Evolutionary conservation across 2,329 filamentous ascomycete genomes (phyloP).

Genomic region (Thelonectria blattea): DNA sequence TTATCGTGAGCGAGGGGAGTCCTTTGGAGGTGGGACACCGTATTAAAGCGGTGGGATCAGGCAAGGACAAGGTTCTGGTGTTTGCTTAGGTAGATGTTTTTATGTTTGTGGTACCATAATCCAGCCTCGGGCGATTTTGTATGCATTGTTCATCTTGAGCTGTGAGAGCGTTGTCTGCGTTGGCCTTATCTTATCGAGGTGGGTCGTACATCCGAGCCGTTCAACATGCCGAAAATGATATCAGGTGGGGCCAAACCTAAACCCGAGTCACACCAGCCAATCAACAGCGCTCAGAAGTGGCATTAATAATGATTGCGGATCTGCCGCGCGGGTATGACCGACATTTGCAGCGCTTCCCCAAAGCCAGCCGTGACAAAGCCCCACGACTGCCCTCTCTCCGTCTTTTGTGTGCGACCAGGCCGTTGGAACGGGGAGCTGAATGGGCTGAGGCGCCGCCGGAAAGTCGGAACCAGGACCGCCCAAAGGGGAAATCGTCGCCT

Average conservation of each 20-base stretch:
- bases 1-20: constrained; percentile 68
- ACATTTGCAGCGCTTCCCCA: neutral
- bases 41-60: constrained; percentile 58
- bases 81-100: constrained; percentile 39
- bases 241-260: too few species aligned
- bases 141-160: neutral
- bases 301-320: constrained; percentile 21
- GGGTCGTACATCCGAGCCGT: too few species aligned
- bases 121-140: neutral
- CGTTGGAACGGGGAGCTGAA: constrained; percentile 1
- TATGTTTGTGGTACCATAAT: neutral
- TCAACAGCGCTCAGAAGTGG: constrained; percentile 9
- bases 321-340: constrained; percentile 41
- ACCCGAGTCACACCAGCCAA: constrained; percentile 15
- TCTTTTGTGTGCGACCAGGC: too few species aligned
- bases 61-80: constrained; percentile 41
- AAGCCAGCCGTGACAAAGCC: constrained; percentile 4
- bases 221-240: too few species aligned
- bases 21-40: constrained; percentile 65
- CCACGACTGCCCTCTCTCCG: neutral
- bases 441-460: constrained; percentile 10
- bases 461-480: constrained; percentile 16
- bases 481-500: constrained; percentile 4
- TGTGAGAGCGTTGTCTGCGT: too few species aligned
- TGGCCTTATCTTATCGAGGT: neutral